phyloP scores from a whole-genome alignment of 352 stramenopile genomes.

The Phytopythium vexans region DNA sequence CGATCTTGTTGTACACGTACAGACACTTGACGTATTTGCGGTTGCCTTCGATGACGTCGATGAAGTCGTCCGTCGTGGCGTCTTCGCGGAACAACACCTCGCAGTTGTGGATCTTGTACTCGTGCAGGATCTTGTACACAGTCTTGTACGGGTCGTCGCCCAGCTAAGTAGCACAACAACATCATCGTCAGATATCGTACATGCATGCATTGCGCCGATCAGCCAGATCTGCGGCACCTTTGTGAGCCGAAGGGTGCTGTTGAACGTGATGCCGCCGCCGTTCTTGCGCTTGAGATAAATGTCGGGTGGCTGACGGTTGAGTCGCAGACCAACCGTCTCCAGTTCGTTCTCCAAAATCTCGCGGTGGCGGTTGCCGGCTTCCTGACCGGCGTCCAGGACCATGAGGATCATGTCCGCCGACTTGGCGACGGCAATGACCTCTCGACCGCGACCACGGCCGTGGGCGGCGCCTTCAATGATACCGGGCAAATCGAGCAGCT shows the following conservation, averaged over 20 bases:
- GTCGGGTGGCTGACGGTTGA: slow-evolving; percentile 97
- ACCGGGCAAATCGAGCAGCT: slow-evolving; percentile 98
- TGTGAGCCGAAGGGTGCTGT: slow-evolving; percentile 94
- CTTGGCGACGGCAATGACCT: slow-evolving; percentile 99
- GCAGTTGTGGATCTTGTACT: slow-evolving; percentile 98
- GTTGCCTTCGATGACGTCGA: slow-evolving; percentile 99
- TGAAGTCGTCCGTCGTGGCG: slow-evolving; percentile 96
- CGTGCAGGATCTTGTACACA: slow-evolving; percentile 89
- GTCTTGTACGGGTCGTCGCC: slow-evolving; percentile 87
- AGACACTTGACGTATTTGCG: slow-evolving; percentile 99
- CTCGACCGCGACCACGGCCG: slow-evolving; percentile 95
- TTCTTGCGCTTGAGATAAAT: slow-evolving; percentile 97
- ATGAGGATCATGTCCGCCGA: slow-evolving; percentile 99
- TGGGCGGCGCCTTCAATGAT: slow-evolving; percentile 99
- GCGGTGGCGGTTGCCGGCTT: slow-evolving; percentile 95
- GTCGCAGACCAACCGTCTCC: slow-evolving; percentile 96
- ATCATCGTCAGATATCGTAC: not conserved
- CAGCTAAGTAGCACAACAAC: slow-evolving; percentile 34
- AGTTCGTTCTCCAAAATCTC: slow-evolving; percentile 98
- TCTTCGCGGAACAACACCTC: slow-evolving; percentile 98
- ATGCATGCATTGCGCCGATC: not conserved
- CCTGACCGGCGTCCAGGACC: slow-evolving; percentile 97
- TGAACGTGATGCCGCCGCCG: slow-evolving; percentile 94
- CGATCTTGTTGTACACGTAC: slow-evolving; percentile 99
- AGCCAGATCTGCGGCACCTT: slow-evolving; percentile 55